phyloP scores from a whole-genome alignment of 441 rosid species.

The Adansonia grandidieri region DNA sequence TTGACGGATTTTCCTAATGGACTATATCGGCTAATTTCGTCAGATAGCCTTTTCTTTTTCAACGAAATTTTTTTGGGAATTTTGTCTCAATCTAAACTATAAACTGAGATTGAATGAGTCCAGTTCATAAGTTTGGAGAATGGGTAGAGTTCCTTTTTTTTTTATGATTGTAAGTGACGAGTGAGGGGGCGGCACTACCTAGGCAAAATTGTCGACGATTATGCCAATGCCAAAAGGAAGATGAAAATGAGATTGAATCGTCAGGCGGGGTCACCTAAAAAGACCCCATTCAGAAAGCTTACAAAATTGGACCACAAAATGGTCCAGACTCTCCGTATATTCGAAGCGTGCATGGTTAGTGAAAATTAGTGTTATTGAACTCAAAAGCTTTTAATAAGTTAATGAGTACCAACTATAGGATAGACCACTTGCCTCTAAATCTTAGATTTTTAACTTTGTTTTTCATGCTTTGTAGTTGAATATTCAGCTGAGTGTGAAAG shows the following conservation, averaged over 20 bases:
- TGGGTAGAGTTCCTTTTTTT: not conserved
- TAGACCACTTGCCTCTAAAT: not conserved
- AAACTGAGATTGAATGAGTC: not conserved
- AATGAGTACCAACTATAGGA: not conserved
- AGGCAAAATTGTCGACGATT: slow-evolving; percentile 17
- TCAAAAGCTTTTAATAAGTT: not conserved
- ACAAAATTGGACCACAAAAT: slow-evolving; percentile 31
- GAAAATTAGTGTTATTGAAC: not conserved
- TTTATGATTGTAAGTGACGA: not conserved
- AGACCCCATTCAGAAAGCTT: not conserved
- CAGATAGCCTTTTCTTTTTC: not conserved
- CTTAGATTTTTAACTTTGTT: too few species aligned
- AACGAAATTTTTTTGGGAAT: not conserved
- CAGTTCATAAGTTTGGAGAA: not conserved
- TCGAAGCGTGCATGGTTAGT: slow-evolving; percentile 12
- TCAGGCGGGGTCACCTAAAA: slow-evolving; percentile 27
- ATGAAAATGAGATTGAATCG: not conserved
- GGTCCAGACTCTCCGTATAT: slow-evolving; percentile 20
- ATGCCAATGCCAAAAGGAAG: not conserved
- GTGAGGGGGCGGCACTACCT: not conserved
- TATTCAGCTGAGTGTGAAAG: too few species aligned
- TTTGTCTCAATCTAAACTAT: not conserved
- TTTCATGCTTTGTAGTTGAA: too few species aligned
- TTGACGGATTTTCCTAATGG: slow-evolving; percentile 32
- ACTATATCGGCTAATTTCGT: not conserved